Conservation (phyloP, 768 basidiomycete genomes). For the Lepiota brunneoincarnata region DNA sequence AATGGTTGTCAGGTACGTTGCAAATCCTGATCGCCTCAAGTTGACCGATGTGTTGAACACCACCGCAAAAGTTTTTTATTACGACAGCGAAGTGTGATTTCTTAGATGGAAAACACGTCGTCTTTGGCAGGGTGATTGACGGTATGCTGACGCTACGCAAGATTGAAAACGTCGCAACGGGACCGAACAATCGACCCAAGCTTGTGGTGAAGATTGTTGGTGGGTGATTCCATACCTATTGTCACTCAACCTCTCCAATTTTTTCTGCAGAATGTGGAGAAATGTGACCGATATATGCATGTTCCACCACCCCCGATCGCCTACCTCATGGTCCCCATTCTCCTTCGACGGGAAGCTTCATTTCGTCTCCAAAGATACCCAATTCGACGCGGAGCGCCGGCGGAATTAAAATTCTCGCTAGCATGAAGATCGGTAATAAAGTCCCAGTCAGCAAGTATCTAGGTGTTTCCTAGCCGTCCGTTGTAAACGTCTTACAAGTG, state of each 20-base stretch:
- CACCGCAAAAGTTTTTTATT: slow-evolving; percentile 80
- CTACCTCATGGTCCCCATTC: neutral
- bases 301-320: neutral
- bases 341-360: neutral
- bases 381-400: no score
- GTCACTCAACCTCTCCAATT: neutral
- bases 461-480: no score
- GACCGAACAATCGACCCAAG: slow-evolving; percentile 87
- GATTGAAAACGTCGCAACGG: slow-evolving; percentile 94
- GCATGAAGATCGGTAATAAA: no score
- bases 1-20: slow-evolving; percentile 81
- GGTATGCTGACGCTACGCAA: slow-evolving; percentile 95
- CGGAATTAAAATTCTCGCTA: no score
- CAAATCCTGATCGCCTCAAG: neutral
- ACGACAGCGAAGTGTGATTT: slow-evolving; percentile 95
- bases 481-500: no score
- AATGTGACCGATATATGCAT: slow-evolving; percentile 35
- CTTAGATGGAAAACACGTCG: slow-evolving; percentile 92
- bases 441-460: no score
- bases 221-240: slow-evolving; percentile 28
- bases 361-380: no score
- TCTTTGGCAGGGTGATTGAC: slow-evolving; percentile 88
- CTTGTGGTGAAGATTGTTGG: slow-evolving; percentile 85
- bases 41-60: neutral
- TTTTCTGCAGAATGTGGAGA: slow-evolving; percentile 51